Conservation (phyloP, 2,329 filamentous ascomycete genomes). For the Scortechinia acanthostroma region DNA sequence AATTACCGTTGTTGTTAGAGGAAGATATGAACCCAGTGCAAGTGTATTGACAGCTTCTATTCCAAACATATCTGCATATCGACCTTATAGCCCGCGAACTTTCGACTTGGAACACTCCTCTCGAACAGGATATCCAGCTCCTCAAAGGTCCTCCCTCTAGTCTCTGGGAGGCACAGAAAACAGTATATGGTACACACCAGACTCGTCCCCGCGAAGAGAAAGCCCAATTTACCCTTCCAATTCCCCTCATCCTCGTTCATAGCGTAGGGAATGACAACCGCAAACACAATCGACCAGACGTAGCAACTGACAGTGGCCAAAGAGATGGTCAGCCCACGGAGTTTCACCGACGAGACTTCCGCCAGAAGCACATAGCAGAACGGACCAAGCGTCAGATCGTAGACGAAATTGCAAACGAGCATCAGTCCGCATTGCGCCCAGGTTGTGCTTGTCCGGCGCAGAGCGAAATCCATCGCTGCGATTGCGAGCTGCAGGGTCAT, state of each 20-base stretch:
- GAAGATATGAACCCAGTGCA: no score
- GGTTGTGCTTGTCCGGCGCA: slow-evolving; percentile 13
- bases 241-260: slow-evolving; percentile 19
- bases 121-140: slow-evolving; percentile 7
- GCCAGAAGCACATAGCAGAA: slow-evolving; percentile 8
- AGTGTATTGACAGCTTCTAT: no score
- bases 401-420: slow-evolving; percentile 12
- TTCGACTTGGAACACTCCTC: slow-evolving; percentile 1
- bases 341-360: slow-evolving; percentile 8
- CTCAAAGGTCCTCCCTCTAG: slow-evolving; percentile 6
- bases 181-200: slow-evolving; percentile 14
- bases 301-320: slow-evolving; percentile 12
- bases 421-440: slow-evolving; percentile 30
- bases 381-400: slow-evolving; percentile 9
- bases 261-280: slow-evolving; percentile 20
- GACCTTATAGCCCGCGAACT: slow-evolving; percentile 5
- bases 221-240: slow-evolving; percentile 17
- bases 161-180: slow-evolving; percentile 12
- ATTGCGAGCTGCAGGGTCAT: slow-evolving; percentile 22
- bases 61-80: no score
- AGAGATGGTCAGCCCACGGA: slow-evolving; percentile 8
- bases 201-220: slow-evolving; percentile 16
- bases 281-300: slow-evolving; percentile 16
- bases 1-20: no score
- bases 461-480: slow-evolving; percentile 25